Percentiles rank a stretch among this genome's conserved stretches.
phyloP scores from a whole-genome alignment of 345 rosid species.

The Arabis alpina region DNA sequence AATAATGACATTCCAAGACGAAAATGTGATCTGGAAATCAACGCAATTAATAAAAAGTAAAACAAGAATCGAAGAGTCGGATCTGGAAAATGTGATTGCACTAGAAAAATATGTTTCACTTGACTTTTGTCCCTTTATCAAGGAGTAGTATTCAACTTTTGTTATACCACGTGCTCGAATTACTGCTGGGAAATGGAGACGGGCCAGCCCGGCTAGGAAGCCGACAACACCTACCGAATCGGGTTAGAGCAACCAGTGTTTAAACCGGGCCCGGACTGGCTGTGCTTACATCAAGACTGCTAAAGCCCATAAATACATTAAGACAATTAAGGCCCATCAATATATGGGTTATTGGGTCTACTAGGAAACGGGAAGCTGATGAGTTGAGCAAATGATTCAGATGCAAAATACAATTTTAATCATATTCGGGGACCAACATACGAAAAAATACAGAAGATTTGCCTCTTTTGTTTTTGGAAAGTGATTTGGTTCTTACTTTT shows the following conservation, averaged over 20 bases:
- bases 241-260: too few relatives aligned
- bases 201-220: not conserved
- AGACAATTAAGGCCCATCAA: conserved; percentile 6
- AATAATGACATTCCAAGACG: not conserved
- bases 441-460: too few relatives aligned
- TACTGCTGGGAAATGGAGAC: too few relatives aligned
- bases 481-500: too few relatives aligned
- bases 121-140: conserved; percentile 33
- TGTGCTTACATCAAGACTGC: not conserved
- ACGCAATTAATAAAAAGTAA: not conserved
- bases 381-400: too few relatives aligned
- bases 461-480: too few relatives aligned
- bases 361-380: not conserved
- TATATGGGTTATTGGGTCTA: not conserved
- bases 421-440: not conserved
- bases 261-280: not conserved
- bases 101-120: conserved; percentile 11
- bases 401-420: too few relatives aligned
- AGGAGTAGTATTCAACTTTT: too few relatives aligned
- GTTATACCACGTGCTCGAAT: too few relatives aligned
- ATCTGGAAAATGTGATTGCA: conserved; percentile 11
- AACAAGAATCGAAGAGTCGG: conserved; percentile 11
- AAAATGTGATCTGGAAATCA: too few relatives aligned
- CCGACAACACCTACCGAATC: not conserved
- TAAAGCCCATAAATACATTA: not conserved